Evolutionary conservation across 805 yeast species (phyloP), one percentile per base, ranked within the genome.

Genomic region (Maudiozyma saulgeensis): DNA sequence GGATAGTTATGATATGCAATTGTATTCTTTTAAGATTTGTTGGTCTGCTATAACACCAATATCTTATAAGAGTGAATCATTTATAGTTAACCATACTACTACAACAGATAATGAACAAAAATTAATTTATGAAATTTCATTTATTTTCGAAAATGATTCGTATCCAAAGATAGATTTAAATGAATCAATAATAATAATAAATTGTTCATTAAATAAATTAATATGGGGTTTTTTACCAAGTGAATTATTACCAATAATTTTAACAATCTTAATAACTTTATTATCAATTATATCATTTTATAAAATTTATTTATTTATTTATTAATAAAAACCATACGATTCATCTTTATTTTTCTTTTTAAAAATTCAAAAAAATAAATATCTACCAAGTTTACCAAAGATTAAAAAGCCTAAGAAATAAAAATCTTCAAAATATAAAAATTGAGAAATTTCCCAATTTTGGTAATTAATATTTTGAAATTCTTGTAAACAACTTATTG

Each of bases 371-470:
- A 19, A 18, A 31, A 69, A 77, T 43, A 80, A 63, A 50, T 72
- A 77, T 62, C 86, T 76, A 15, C 87, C 87, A 48, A 83, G 59
- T 61, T 82, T 82, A 18, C 90, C 88, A 65, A 83, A 81, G 25
- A 83, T 73, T 39, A 84, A 71, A 44, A 79, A 68, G 0, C 85
- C 84, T 56, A 82, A 73, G 66, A 82, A 84, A 61, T 79, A 77
- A 67, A 81, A 81, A 61, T 86, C 69, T 56, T 57, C 62, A 56
- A 58, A 57, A 48, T 55, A 68, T 31, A 56, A 26, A 26, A 51
- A 50, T 42, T 46, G 58, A 4, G 54, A 53, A 16, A 40, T 19
- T 13, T 47, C 45, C 43, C 43, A 43, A 8, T 9, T 49, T 26
- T 62, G 61, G 18, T 35, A 35, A 35, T 35, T n/a, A 35, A 28